These are phyloP conservation scores for Albifimbria verrucaria DNA, from an alignment of 2,329 filamentous ascomycete species.

Conservation along the genomic window DNA sequence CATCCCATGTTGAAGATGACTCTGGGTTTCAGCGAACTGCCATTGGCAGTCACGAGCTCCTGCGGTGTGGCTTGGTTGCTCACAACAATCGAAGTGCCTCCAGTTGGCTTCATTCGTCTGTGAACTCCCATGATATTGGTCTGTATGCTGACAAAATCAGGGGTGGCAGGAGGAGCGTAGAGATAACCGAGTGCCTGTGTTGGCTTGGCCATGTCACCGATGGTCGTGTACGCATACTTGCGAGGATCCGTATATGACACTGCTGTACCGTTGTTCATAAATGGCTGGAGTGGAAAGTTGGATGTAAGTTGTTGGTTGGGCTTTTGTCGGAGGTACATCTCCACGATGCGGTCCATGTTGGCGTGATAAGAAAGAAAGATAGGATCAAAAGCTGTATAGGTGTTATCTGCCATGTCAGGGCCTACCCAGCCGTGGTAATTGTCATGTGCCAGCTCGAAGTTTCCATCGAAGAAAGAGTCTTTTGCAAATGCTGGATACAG, in stretches of 20 bases:
- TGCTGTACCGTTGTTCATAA: constrained; percentile 1
- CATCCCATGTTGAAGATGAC: constrained; percentile 6
- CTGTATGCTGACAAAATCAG: constrained; percentile 1
- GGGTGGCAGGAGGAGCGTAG: constrained; percentile 1
- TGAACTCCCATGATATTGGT: background rate
- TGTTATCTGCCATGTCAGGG: constrained; percentile 8
- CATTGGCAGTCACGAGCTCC: background rate
- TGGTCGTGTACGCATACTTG: constrained; percentile 5
- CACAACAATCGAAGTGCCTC: background rate
- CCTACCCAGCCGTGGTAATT: constrained; percentile 10
- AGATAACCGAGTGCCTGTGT: constrained; percentile 5
- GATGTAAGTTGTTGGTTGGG: constrained; percentile 6
- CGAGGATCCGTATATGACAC: constrained; percentile 5
- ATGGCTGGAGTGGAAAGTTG: constrained; percentile 6
- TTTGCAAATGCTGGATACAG: background rate
- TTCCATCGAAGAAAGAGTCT: constrained; percentile 7
- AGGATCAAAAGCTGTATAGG: constrained; percentile 6
- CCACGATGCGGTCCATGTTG: constrained; percentile 8
- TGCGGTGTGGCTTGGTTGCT: background rate
- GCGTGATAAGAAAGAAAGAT: constrained; percentile 12
- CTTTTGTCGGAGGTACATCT: constrained; percentile 3
- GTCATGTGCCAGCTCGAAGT: constrained; percentile 9
- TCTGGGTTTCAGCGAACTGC: background rate
- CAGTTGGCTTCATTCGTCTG: background rate
- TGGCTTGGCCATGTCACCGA: constrained; percentile 8